Evolutionary conservation across 1,284 basidiomycete genomes (phyloP).

Genomic region (Microbotryomycetes sp.): DNA sequence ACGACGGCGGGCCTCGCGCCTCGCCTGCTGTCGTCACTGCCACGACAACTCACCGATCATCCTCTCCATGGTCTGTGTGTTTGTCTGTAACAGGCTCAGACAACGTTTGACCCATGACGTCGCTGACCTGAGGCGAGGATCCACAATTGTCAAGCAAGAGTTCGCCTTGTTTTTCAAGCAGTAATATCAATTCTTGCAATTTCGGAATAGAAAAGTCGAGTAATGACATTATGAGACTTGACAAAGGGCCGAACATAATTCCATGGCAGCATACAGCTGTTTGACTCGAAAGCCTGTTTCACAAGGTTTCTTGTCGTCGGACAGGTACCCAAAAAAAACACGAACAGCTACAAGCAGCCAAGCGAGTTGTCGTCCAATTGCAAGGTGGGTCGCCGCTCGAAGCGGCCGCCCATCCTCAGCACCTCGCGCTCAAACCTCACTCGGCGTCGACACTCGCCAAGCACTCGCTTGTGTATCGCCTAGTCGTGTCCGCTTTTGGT

Average conservation of each 20-base stretch:
- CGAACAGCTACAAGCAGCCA: too few relatives aligned
- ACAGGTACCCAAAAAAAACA: too few relatives aligned
- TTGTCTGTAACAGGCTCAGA: conserved; percentile 69
- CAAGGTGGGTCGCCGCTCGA: too few relatives aligned
- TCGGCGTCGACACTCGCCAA: neutral
- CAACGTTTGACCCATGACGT: conserved; percentile 45
- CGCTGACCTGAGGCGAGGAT: neutral
- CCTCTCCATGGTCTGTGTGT: conserved; percentile 67
- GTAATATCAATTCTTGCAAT: neutral
- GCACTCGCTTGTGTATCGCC: neutral
- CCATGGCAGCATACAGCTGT: neutral
- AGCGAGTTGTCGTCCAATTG: too few relatives aligned
- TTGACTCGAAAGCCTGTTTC: too few relatives aligned
- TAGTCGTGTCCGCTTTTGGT: too few relatives aligned
- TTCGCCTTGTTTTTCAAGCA: neutral
- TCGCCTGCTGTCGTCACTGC: neutral
- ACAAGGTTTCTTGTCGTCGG: too few relatives aligned
- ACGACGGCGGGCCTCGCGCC: neutral
- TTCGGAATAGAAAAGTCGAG: neutral
- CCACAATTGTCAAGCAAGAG: neutral
- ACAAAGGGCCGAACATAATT: neutral
- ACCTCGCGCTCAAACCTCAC: too few relatives aligned
- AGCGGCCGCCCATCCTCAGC: too few relatives aligned
- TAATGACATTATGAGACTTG: neutral
- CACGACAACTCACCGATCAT: conserved; percentile 51